Base-by-base conservation (phyloP, 2,329 filamentous ascomycete species). In the Biscogniauxia sp. region DNA sequence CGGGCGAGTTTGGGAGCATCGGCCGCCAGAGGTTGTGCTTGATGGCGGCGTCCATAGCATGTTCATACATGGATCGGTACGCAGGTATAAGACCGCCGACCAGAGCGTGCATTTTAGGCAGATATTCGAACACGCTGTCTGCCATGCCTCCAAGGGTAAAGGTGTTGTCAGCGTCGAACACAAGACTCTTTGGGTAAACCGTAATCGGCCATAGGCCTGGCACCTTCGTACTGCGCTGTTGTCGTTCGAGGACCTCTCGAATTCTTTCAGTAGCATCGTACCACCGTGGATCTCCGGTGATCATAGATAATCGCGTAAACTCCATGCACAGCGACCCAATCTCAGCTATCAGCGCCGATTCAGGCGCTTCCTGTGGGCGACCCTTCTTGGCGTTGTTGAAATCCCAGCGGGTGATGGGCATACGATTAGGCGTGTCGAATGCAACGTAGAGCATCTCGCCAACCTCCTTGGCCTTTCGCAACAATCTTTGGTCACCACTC, bases 141-240 rank as follows among this genome's bases (percentile, higher is more conserved):
- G 76, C 73, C 64, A 74, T 68, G 45, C 73, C 73, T 17, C 72
- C 75, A 2, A 77, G 69, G 2, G 71, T 71, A 59, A 76, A 78
- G 61, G 70, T 62, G 60, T 60, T 67, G 23, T 72, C 75, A 19
- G 45, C 19, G 19, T 69, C 60, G 56, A 78, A 78, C 71, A 73
- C 79, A 73, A 73, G 82, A 80, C 54, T 80, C 78, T 62, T 79
- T 82, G 70, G 85, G 68, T 88, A 87, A 9, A 92, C 75, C 59
- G 76, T 79, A 55, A 86, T 80, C 1, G 90, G 90, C 89, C 90
- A 93, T 74, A 93, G 79, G 0, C 91, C 70, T 13, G 69, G 69
- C 8, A 72, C 77, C 70, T 80, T 79, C 0, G 70, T 70, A 13
- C 50, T 69, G 11, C 54, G 61, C 56, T 73, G 70, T 50, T 69